These are phyloP conservation scores for Phialophora verrucosa DNA, from an alignment of 2,329 filamentous ascomycete genomes.

Conservation along the genomic window DNA sequence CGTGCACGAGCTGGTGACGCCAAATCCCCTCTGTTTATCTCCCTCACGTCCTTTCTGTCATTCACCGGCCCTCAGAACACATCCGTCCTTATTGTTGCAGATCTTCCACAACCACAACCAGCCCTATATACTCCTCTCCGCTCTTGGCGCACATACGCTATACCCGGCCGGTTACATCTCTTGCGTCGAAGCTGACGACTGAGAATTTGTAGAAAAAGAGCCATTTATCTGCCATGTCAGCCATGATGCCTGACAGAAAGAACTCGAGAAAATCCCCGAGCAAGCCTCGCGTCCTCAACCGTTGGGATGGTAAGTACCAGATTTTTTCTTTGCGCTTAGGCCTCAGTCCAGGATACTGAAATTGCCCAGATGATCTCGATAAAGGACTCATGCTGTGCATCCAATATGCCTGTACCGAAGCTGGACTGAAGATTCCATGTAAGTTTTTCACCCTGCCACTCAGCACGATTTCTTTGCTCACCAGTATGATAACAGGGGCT, in stretches of 20 bases:
- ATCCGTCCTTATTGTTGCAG: background rate
- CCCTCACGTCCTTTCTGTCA: background rate
- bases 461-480: background rate
- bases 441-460: conserved; percentile 16
- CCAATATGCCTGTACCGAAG: conserved; percentile 49
- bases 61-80: background rate
- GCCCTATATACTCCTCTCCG: background rate
- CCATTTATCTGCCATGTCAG: background rate
- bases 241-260: conserved; percentile 25
- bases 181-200: background rate
- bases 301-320: conserved; percentile 50
- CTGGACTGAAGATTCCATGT: conserved; percentile 51
- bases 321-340: background rate
- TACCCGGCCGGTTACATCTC: background rate
- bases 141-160: background rate
- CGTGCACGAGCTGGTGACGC: conserved; percentile 4
- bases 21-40: background rate
- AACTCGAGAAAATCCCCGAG: conserved; percentile 40
- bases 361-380: conserved; percentile 50
- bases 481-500: conserved; percentile 35
- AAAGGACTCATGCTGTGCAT: conserved; percentile 51
- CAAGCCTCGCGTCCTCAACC: conserved; percentile 45
- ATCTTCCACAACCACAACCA: background rate
- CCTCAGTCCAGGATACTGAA: conserved; percentile 13
- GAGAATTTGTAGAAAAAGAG: conserved; percentile 5